Base-by-base conservation (phyloP, 345 rosid species). In the Lumnitzera racemosa region DNA sequence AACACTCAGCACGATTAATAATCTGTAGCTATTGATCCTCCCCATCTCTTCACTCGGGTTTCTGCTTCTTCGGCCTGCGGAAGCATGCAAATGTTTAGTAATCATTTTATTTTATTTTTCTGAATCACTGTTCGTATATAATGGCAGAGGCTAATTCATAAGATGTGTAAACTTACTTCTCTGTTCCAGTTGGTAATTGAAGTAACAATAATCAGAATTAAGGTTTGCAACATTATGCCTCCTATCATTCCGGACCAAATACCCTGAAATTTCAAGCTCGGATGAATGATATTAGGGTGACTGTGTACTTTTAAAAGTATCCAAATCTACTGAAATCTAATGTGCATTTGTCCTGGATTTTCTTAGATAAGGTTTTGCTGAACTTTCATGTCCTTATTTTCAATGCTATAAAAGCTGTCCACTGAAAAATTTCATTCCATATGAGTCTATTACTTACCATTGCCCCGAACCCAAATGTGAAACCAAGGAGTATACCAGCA, bases 181-280 rank as follows among this genome's bases (percentile, higher is more conserved):
- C 27, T 86, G 29, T 65, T 74, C 96, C 96, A 91, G 70, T 89
- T 85, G 51, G 95, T 91, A 46, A 71, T 12, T 63, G 87, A 79
- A 55, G 88, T 82, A 51, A 91, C 55, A 46, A 81, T 67, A 56
- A 89, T 63, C 73, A 89, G 72, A 65, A 82, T 82, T 51, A 85
- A 7, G 55, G 95, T 91, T 61, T 91, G 98, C 67, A 91, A 67
- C 51, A 68, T 67, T 36, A 89, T 82, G 52, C 98, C 98, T 56
- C 84, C 95, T 11, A 87, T 83, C 96, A 89, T 87, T n/a, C 98
- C 98, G 25, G 89, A 82, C 98, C 98, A 91, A 55, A 91, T 80
- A 51, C 98, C 98, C 98, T 91, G 81, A 71, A 75, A 51, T 5
- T 24, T 11, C 53, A 53, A 43, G 2, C n/a, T n/a, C 20, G n/a